These are phyloP conservation scores for Oxyria digyna DNA, from an alignment of 148 eudicot genomes.

Conservation along the genomic window DNA sequence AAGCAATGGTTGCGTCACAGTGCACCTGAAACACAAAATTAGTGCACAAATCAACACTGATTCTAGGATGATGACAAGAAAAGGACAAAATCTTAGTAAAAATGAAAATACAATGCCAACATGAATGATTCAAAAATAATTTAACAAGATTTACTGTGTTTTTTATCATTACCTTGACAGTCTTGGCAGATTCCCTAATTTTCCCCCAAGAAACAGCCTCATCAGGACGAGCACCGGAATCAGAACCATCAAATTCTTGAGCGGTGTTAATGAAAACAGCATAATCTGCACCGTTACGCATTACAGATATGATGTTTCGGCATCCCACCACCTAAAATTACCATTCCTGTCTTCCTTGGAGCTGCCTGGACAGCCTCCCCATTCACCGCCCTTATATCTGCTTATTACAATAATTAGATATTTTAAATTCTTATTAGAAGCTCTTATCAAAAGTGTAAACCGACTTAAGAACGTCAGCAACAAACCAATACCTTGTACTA, in stretches of 20 bases:
- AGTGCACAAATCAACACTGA: background rate
- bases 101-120: background rate
- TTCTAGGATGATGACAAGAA: background rate
- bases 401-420: too few relatives aligned
- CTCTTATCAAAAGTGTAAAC: too few relatives aligned
- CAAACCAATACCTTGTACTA: constrained; percentile 54
- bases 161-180: constrained; percentile 40
- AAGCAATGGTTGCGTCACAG: constrained; percentile 82
- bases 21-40: constrained; percentile 40
- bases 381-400: constrained; percentile 73
- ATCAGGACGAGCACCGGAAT: constrained; percentile 91
- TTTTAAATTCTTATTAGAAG: too few relatives aligned
- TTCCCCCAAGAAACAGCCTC: constrained; percentile 97
- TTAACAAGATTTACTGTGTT: background rate
- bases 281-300: background rate
- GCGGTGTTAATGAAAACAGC: background rate
- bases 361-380: constrained; percentile 65
- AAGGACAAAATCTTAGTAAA: background rate
- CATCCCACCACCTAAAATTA: background rate
- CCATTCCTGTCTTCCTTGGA: background rate
- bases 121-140: background rate
- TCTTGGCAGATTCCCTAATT: constrained; percentile 71
- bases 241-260: constrained; percentile 29
- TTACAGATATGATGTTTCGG: background rate
- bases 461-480: background rate